Conservation (phyloP, 768 basidiomycete species). For the Boletus rubescentipes region DNA sequence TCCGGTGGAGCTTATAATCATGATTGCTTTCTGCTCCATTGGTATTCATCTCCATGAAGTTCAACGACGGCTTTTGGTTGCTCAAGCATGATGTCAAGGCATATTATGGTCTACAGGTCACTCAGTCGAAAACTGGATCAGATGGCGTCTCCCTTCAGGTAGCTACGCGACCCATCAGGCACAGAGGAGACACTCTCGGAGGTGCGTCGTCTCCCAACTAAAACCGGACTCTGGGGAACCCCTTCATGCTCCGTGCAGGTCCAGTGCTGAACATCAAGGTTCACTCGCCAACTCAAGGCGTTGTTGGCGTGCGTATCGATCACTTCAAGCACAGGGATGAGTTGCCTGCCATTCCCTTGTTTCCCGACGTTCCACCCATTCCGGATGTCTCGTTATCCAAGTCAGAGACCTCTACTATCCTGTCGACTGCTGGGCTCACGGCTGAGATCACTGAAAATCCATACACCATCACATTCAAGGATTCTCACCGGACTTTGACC, state of each 20-base stretch:
- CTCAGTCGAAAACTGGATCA: slow-evolving; percentile 43
- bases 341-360: slow-evolving; percentile 53
- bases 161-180: slow-evolving; percentile 57
- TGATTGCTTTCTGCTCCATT: neutral
- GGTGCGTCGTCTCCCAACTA: slow-evolving; percentile 33
- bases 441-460: slow-evolving; percentile 59
- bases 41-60: slow-evolving; percentile 47
- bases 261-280: slow-evolving; percentile 39
- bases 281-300: slow-evolving; percentile 54
- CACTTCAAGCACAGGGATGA: slow-evolving; percentile 48
- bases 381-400: slow-evolving; percentile 39
- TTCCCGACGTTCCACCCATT: slow-evolving; percentile 56
- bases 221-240: neutral
- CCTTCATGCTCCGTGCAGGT: neutral
- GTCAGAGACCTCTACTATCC: slow-evolving; percentile 22
- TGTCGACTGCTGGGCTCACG: slow-evolving; percentile 47
- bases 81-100: slow-evolving; percentile 61
- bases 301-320: slow-evolving; percentile 56
- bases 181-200: slow-evolving; percentile 62
- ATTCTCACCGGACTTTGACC: slow-evolving; percentile 27
- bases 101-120: slow-evolving; percentile 61
- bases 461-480: slow-evolving; percentile 63
- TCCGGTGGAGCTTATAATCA: neutral
- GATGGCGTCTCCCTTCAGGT: slow-evolving; percentile 58
- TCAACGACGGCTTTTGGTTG: slow-evolving; percentile 76